These are phyloP conservation scores for Myxozyma melibiosi DNA, from an alignment of 805 yeast species.

Conservation along the genomic window DNA sequence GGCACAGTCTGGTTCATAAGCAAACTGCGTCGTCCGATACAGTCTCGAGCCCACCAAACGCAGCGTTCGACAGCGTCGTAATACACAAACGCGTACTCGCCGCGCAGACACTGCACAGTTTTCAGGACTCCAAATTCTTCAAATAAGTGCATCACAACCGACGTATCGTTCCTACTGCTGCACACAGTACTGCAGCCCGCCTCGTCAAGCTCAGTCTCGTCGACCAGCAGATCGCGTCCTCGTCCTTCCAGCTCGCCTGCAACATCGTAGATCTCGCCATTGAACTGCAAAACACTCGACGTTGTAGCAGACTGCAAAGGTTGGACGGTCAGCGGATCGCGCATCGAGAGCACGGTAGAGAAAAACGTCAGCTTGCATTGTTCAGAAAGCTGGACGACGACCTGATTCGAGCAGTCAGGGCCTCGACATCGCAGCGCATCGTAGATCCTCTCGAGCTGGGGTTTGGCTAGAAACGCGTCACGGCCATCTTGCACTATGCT, in stretches of 20 bases:
- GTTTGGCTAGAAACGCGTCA: neutral
- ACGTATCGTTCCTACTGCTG: conserved; percentile 60
- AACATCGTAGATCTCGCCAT: conserved; percentile 83
- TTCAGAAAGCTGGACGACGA: neutral
- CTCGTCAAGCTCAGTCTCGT: conserved; percentile 1
- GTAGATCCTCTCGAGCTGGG: neutral
- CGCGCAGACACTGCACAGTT: conserved; percentile 55
- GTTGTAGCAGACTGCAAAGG: conserved; percentile 51
- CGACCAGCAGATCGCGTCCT: neutral
- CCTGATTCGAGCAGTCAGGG: conserved; percentile 36
- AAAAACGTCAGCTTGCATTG: conserved; percentile 37
- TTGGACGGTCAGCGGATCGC: conserved; percentile 77
- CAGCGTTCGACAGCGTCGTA: conserved; percentile 42
- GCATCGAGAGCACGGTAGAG: conserved; percentile 77
- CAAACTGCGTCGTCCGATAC: conserved; percentile 78
- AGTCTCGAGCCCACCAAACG: conserved; percentile 81
- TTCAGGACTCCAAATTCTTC: conserved; percentile 44
- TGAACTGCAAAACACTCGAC: conserved; percentile 64
- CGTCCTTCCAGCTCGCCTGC: conserved; percentile 46
- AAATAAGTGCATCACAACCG: conserved; percentile 50
- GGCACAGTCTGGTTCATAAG: conserved; percentile 39
- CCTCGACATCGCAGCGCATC: conserved; percentile 35
- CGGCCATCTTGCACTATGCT: conserved; percentile 19
- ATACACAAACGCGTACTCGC: conserved; percentile 77
- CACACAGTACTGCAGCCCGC: neutral